These are phyloP conservation scores for Eucalyptus sp. DNA, from an alignment of 345 rosid species.

Conservation along the genomic window DNA sequence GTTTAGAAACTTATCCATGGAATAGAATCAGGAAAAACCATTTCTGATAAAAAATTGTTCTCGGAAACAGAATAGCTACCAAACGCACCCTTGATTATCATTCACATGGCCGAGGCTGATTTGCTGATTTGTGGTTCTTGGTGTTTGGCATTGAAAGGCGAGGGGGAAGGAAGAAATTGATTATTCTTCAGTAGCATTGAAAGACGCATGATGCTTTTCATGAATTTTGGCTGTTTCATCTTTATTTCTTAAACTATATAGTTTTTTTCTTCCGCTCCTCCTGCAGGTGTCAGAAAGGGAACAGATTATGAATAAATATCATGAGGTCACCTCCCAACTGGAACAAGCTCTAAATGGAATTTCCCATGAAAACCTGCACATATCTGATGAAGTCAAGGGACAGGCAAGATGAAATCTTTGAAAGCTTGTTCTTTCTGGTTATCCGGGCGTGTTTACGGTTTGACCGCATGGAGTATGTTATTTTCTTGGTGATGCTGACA, in stretches of 20 bases:
- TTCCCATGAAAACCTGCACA: slow-evolving; percentile 55
- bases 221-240: not conserved
- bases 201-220: not conserved
- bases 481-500: not conserved
- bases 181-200: not conserved
- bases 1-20: accelerated
- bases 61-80: accelerated
- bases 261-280: not conserved
- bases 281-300: slow-evolving; percentile 81
- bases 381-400: slow-evolving; percentile 93
- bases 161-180: not conserved
- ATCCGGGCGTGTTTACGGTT: not conserved
- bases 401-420: slow-evolving; percentile 36
- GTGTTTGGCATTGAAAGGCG: not conserved
- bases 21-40: accelerated
- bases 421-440: not conserved
- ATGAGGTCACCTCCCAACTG: slow-evolving; percentile 49
- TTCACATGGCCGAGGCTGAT: accelerated
- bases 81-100: accelerated
- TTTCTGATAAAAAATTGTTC: accelerated
- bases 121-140: not conserved
- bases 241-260: not conserved
- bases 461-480: not conserved
- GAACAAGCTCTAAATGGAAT: slow-evolving; percentile 67
- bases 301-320: slow-evolving; percentile 49